Evolutionary conservation across 257 asterid genomes (phyloP), one percentile per base, ranked within the genome.

Genomic region (Nyctanthes arbortristis): DNA sequence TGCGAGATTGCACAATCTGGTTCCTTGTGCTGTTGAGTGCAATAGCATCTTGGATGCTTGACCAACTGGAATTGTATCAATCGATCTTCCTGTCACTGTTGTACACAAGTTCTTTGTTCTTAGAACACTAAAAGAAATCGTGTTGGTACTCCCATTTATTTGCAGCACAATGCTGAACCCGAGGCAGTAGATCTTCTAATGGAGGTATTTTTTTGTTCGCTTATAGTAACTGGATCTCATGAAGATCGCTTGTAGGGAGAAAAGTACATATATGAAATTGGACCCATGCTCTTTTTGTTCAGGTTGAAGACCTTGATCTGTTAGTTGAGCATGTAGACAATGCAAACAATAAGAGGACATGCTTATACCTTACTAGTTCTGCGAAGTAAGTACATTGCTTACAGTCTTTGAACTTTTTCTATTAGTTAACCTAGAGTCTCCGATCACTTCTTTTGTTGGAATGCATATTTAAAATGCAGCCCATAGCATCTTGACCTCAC

Each of bases 121-220:
- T 61, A 43, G 24, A 64, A 49, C 34, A 45, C 49, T 31, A 60
- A 57, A 43, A 71, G 73, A 39, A 70, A 10, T 71, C 8, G 8
- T 7, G 24, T 22, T 70, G 34, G 27, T n/a, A 16, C 49, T 67
- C 65, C 70, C 67, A 13, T 81, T 45, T 67, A 29, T 62, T 67
- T 85, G 87, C 94, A 94, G 99, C 97, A 94, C 69, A 94, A 91
- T 80, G 97, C 98, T 18, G 99, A 89, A 78, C 93, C 96, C 45
- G 96, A 89, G 80, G 96, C 93, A 5, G 89, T 83, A 5, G 91
- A 89, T 83, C 93, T 89, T 83, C 79, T 87, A 20, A 86, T 89
- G 96, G 93, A 89, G 93, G 96, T 89, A 85, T 34, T 20, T 67
- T 60, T 45, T 32, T 32, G 16, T 57, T 45, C 27, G 20, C n/a